Base-by-base conservation (phyloP, 306 rosid genomes). In the Cicer yamashitae region DNA sequence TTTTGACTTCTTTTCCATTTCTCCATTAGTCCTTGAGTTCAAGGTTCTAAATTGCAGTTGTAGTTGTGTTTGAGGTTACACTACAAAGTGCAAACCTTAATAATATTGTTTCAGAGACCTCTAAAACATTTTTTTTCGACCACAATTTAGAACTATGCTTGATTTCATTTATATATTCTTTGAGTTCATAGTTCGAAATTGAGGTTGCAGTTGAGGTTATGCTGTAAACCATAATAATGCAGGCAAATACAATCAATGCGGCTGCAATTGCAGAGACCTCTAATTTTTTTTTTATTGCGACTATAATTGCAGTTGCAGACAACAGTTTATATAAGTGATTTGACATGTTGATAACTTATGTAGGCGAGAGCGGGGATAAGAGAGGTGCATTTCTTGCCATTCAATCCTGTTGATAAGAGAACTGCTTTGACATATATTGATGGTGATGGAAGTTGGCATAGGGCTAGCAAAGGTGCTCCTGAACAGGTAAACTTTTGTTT, bases 381-480 rank as follows among this genome's bases (percentile, higher is more conserved):
- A 77, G 99, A 96, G 88, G 76, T 96, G 39, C 98, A 96, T 82
- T 96, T 96, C 82, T 76, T 96, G 2, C 99, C 99, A 54, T 96
- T 96, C 85, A 96, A 96, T 52, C 99, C 99, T 25, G 92, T 85
- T 38, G 99, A 92, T 68, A 96, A 96, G 85, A 92, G 99, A 83
- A 96, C 99, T 63, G 98, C 99, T 65, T 88, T 96, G 92, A 96
- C 99, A 70, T 96, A 96, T 84, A 61, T 90, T 67, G 99, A 96
- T 73, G 9, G 39, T 6, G 77, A 77, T 76, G 99, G 88, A 81
- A 86, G 71, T 64, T 96, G 99, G 99, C 98, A 96, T 79, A 76
- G 99, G 71, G 67, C 99, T 18, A 92, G 99, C 86, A 96, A 96
- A 79, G 99, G 99, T 73, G 99, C 99, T 34, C 99, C 99, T 20